A percentile compares a stretch with the other conserved stretches of the same genome.
phyloP scores from a whole-genome alignment of 192 early-diverging fungal species.

The Umbelopsis sp. region DNA sequence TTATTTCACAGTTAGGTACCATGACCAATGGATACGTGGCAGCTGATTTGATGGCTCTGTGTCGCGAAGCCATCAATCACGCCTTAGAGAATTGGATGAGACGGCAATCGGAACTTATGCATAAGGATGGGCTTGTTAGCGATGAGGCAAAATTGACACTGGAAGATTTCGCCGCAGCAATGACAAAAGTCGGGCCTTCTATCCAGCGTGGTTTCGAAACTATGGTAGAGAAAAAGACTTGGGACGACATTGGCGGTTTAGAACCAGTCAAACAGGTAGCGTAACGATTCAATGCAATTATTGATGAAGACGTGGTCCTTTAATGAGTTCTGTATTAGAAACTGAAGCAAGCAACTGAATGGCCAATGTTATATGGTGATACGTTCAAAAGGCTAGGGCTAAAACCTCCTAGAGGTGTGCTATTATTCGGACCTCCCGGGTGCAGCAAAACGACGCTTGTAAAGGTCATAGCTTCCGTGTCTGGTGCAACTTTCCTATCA shows the following conservation, averaged over 20 bases:
- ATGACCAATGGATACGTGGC: conserved; percentile 92
- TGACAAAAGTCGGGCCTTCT: conserved; percentile 69
- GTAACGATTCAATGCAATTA: not conserved
- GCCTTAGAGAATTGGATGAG: conserved; percentile 41
- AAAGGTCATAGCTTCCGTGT: conserved; percentile 80
- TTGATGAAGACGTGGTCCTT: not conserved
- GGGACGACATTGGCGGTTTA: conserved; percentile 91
- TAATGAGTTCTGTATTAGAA: conserved; percentile 30
- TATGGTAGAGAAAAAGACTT: conserved; percentile 61
- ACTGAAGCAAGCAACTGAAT: conserved; percentile 85
- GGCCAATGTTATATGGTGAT: conserved; percentile 77
- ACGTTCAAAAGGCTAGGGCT: conserved; percentile 79
- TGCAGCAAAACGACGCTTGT: conserved; percentile 98
- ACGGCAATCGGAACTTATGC: not conserved
- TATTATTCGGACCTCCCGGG: conserved; percentile 97
- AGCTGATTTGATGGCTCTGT: conserved; percentile 86
- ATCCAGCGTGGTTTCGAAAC: conserved; percentile 69
- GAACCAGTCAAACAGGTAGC: conserved; percentile 74
- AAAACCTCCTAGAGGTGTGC: conserved; percentile 79
- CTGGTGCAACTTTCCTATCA: conserved; percentile 76
- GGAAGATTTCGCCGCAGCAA: conserved; percentile 66
- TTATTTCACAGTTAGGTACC: conserved; percentile 44
- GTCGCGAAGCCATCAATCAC: conserved; percentile 75
- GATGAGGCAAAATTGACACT: conserved; percentile 37
- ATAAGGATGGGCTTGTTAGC: too few species aligned